These are phyloP conservation scores for Rhizopus sp. DNA, from an alignment of 371 early-diverging fungal genomes.

Conservation along the genomic window DNA sequence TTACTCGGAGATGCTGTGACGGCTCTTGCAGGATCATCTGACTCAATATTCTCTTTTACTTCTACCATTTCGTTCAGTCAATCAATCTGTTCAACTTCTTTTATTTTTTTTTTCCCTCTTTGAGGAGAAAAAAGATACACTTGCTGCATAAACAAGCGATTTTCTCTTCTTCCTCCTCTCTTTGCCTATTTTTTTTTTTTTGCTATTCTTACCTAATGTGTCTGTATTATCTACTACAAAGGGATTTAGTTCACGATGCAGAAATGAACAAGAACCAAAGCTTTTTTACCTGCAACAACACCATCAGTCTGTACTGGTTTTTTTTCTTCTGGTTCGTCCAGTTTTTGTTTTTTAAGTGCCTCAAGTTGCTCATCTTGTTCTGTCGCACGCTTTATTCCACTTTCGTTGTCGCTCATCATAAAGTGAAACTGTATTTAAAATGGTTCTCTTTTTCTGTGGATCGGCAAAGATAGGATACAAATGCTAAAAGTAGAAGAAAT, in stretches of 20 bases:
- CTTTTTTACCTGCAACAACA: conserved; percentile 1
- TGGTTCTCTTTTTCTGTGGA: too few species aligned
- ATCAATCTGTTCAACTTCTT: background rate
- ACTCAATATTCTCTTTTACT: conserved; percentile 9
- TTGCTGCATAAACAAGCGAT: background rate
- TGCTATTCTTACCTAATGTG: background rate
- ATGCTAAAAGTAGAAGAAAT: conserved; percentile 2
- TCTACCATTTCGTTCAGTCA: background rate
- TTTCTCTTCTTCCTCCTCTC: background rate
- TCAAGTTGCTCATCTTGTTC: background rate
- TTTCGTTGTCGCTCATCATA: conserved; percentile 20
- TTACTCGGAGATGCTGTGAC: conserved; percentile 17
- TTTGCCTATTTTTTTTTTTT: background rate
- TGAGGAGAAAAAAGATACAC: background rate
- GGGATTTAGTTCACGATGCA: background rate
- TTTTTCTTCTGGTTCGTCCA: conserved; percentile 2
- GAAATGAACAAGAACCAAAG: background rate
- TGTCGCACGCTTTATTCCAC: conserved; percentile 8
- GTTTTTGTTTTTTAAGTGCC: conserved; percentile 15
- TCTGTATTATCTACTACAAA: background rate
- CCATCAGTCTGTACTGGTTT: conserved; percentile 9
- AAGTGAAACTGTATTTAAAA: too few species aligned
- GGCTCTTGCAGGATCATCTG: conserved; percentile 14
- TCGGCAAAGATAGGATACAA: background rate
- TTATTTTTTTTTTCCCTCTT: background rate